Percentiles rank a stretch among this genome's conserved stretches.
phyloP scores from a whole-genome alignment of 2,329 filamentous ascomycete species.

The Trichoderma breve region DNA sequence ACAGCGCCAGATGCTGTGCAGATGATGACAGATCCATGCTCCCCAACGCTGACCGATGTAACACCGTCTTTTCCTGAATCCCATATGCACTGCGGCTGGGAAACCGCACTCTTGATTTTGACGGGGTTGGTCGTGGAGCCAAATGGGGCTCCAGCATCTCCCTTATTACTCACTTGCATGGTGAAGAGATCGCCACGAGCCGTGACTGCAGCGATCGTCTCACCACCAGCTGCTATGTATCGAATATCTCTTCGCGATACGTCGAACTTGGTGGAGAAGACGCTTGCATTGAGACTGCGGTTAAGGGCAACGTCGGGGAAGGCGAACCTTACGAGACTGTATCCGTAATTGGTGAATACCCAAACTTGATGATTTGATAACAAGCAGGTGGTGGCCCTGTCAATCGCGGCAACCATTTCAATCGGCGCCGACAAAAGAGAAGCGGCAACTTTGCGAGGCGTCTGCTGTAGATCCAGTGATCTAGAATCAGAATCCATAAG shows the following conservation, averaged over 20 bases:
- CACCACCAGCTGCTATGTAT: conserved; percentile 79
- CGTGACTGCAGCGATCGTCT: conserved; percentile 87
- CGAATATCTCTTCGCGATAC: conserved; percentile 66
- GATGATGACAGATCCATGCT: conserved; percentile 92
- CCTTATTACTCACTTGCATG: conserved; percentile 68
- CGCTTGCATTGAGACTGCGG: conserved; percentile 64
- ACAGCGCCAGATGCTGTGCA: conserved; percentile 90
- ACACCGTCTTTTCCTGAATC: conserved; percentile 83
- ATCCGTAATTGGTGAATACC: conserved; percentile 94
- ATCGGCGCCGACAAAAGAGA: conserved; percentile 69
- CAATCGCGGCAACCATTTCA: conserved; percentile 78
- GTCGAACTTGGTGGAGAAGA: conserved; percentile 50
- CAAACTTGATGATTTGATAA: conserved; percentile 86
- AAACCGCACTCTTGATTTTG: conserved; percentile 82
- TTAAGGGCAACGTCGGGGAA: conserved; percentile 68
- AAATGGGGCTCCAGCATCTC: conserved; percentile 57
- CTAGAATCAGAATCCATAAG: conserved; percentile 93
- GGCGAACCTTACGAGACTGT: conserved; percentile 84
- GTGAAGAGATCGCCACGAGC: conserved; percentile 85
- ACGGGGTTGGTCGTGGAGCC: conserved; percentile 88
- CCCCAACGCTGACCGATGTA: conserved; percentile 77
- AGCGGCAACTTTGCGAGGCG: conserved; percentile 82
- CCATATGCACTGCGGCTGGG: conserved; percentile 80
- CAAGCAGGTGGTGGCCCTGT: conserved; percentile 81
- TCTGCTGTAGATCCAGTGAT: conserved; percentile 78